Percentiles rank a stretch among this genome's conserved stretches.
Conservation (phyloP, 345 rosid species). For the Camelina sativa region DNA sequence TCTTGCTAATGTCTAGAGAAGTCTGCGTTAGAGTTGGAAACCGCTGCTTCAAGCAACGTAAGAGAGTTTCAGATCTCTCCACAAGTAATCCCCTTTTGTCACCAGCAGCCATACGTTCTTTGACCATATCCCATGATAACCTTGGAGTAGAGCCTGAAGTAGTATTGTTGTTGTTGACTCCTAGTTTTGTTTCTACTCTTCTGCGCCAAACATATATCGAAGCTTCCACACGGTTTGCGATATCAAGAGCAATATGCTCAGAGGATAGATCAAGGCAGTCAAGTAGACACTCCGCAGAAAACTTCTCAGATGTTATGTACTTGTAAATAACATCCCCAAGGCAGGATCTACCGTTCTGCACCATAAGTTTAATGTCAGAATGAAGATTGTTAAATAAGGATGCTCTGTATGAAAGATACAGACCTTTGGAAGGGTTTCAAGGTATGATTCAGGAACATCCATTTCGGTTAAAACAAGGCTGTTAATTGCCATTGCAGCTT, state of each 20-base stretch:
- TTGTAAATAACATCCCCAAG: conserved; percentile 85
- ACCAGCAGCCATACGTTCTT: conserved; percentile 82
- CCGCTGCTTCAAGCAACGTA: conserved; percentile 88
- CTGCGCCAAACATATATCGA: conserved; percentile 83
- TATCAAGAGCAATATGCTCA: conserved; percentile 79
- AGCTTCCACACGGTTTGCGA: conserved; percentile 93
- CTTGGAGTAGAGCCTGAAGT: conserved; percentile 61
- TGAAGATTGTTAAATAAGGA: neutral
- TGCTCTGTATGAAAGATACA: neutral
- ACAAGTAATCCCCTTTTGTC: conserved; percentile 89
- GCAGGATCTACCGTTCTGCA: conserved; percentile 88
- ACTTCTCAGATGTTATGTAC: conserved; percentile 80
- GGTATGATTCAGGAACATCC: conserved; percentile 89
- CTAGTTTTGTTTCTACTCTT: conserved; percentile 64
- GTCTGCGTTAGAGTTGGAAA: conserved; percentile 91
- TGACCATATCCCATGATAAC: conserved; percentile 91
- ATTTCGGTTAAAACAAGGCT: conserved; percentile 68
- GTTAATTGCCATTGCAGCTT: conserved; percentile 98
- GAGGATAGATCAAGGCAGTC: conserved; percentile 94
- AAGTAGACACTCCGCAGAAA: conserved; percentile 82
- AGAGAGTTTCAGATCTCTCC: conserved; percentile 88
- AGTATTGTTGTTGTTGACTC: conserved; percentile 27
- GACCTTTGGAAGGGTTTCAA: conserved; percentile 93
- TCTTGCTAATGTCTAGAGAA: conserved; percentile 86
- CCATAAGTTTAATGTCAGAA: conserved; percentile 10